Evolutionary conservation across 768 basidiomycete species (phyloP).

Genomic region (Mycena capillaripes): DNA sequence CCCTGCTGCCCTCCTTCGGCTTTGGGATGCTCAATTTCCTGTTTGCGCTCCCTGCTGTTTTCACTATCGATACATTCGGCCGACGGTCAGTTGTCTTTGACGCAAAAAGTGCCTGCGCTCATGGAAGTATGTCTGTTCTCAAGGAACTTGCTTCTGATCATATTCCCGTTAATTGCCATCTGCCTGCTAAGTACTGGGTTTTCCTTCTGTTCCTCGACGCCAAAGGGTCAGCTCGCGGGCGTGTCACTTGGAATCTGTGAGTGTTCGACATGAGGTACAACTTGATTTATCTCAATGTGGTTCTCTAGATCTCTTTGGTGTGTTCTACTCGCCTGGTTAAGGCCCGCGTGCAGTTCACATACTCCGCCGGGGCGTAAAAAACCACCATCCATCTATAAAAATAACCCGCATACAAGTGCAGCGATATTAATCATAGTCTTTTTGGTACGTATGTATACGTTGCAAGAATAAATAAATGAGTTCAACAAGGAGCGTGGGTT

Average conservation of each 20-base stretch:
- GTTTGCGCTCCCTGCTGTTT: conserved; percentile 65
- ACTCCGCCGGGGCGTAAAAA: conserved; percentile 41
- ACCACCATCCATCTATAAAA: no score
- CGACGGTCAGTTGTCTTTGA: conserved; percentile 56
- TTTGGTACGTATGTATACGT: no score
- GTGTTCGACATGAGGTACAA: no score
- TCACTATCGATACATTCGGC: conserved; percentile 75
- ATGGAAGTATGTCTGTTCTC: neutral
- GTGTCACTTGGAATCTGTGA: conserved; percentile 35
- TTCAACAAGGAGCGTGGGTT: no score
- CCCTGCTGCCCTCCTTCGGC: conserved; percentile 72
- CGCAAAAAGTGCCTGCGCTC: no score
- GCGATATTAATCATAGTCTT: no score
- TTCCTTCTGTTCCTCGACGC: conserved; percentile 55
- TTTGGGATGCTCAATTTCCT: conserved; percentile 64
- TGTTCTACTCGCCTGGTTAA: conserved; percentile 81
- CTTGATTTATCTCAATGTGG: no score
- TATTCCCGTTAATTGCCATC: conserved; percentile 75
- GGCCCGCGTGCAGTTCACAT: conserved; percentile 85
- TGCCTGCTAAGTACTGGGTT: conserved; percentile 74
- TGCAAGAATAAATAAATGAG: no score
- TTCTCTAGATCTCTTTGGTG: conserved; percentile 64
- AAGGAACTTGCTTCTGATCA: conserved; percentile 68
- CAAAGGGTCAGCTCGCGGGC: conserved; percentile 21
- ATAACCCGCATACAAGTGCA: no score